Evolutionary conservation across 2,329 filamentous ascomycete genomes (phyloP).

Genomic region (Colletotrichum chlorophyti): DNA sequence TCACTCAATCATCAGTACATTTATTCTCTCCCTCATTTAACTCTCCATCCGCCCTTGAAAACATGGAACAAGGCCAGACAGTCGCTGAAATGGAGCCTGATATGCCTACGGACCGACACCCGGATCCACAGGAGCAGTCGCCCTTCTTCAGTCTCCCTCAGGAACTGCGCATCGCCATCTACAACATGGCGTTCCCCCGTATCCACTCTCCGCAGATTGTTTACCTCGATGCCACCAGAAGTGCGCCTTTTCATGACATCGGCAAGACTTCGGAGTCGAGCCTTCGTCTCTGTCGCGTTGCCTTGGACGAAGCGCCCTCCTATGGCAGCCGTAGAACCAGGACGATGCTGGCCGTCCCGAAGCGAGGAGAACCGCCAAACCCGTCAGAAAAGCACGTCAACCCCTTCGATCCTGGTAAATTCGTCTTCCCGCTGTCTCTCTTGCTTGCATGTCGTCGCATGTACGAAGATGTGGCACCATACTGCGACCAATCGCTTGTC

Average conservation of each 20-base stretch:
- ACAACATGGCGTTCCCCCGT: constrained; percentile 3
- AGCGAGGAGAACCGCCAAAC: no score
- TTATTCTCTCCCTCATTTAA: no score
- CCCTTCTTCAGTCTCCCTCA: constrained; percentile 4
- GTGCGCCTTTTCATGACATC: neutral
- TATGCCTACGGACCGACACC: neutral
- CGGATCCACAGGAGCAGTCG: constrained; percentile 4
- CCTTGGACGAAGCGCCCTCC: no score
- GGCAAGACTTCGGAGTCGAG: neutral
- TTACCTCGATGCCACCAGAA: neutral
- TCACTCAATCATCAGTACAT: no score
- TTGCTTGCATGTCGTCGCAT: constrained; percentile 9
- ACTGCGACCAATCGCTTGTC: constrained; percentile 12
- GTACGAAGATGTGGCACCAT: constrained; percentile 8
- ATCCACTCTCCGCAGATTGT: constrained; percentile 3
- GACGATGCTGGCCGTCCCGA: neutral
- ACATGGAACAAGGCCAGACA: neutral
- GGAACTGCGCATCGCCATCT: constrained; percentile 5
- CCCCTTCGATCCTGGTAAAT: no score
- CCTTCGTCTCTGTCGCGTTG: neutral
- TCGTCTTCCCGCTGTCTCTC: neutral
- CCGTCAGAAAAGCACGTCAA: no score
- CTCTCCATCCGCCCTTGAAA: neutral
- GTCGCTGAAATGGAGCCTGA: no score
- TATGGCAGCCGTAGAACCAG: no score